A percentile compares a stretch with the other conserved stretches of the same genome.
Conservation (phyloP, 441 rosid genomes). For the Populus trichocarpa region DNA sequence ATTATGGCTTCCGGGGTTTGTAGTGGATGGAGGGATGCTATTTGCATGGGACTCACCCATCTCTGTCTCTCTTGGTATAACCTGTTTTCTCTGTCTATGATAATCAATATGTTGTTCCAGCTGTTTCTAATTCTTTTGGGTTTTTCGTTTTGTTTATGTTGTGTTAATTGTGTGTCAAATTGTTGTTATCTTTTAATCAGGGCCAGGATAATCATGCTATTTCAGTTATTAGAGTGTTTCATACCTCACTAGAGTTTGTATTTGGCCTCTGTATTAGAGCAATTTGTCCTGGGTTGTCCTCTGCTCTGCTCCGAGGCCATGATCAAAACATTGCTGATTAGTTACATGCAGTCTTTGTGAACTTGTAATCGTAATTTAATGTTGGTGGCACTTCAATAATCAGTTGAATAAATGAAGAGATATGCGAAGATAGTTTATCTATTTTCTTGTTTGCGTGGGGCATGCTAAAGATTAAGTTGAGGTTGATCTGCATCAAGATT, state of each 20-base stretch:
- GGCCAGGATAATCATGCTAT: background rate
- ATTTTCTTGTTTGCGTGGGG: background rate
- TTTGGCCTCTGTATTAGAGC: background rate
- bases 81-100: background rate
- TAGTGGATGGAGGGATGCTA: conserved; percentile 88
- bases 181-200: background rate
- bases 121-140: background rate
- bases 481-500: background rate
- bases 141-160: background rate
- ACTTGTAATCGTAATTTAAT: background rate
- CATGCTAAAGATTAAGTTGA: background rate
- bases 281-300: background rate
- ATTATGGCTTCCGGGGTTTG: conserved; percentile 83
- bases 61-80: conserved; percentile 76
- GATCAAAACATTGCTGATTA: background rate
- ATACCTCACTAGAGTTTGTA: background rate
- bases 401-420: background rate
- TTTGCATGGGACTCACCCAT: conserved; percentile 71
- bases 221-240: background rate
- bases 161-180: background rate
- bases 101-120: background rate
- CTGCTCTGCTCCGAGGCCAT: background rate
- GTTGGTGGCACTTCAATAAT: background rate
- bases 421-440: background rate
- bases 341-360: background rate